Base-by-base conservation (phyloP, 148 eudicot genomes). In the Bassia scoparia region DNA sequence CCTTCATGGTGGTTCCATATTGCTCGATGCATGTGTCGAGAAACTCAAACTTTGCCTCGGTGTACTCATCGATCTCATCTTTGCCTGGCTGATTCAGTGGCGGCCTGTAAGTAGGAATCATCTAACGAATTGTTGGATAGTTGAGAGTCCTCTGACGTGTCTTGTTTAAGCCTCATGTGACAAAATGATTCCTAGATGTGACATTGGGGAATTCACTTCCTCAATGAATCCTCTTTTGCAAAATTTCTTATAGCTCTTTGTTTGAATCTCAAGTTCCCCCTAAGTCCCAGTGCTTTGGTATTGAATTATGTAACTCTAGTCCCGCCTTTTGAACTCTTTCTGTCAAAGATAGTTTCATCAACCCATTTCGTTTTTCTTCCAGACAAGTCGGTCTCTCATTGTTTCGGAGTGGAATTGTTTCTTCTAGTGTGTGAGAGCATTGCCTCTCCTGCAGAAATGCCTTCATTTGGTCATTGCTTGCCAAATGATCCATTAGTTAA, bases 41-140 rank as follows among this genome's bases (percentile, higher is more conserved):
- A 38, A 82, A 63, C 23, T 82, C 78, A 24, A 80, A 30, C 91
- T 72, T 78, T 85, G 97, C 75, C 82, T 85, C 13, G 90, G 94
- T n/a, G 92, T 85, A 86, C 94, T 91, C 77, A 83, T 81, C 0
- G 97, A 91, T 68, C 97, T 81, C 79, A 82, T 77, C 75, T 85
- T 91, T 14, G 97, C 97, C 81, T 89, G 18, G 90, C 89, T 15
- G 97, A 91, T 85, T 89, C 85, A 4, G 97, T 89, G 0, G 86
- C 69, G 37, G 88, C 94, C 97, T 90, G 80, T 93, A 93, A 29
- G 89, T 82, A 3, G 96, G 90, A 54, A 82, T 87, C 30, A 43
- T 61, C 0, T 79, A n/a, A 69, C 20, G 83, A 81, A 43, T 55
- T 76, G 4, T 61, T 76, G 2, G 66, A 69, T 34, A 74, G 85